phyloP scores from a whole-genome alignment of 306 rosid genomes.

The Sicyos baderoa region DNA sequence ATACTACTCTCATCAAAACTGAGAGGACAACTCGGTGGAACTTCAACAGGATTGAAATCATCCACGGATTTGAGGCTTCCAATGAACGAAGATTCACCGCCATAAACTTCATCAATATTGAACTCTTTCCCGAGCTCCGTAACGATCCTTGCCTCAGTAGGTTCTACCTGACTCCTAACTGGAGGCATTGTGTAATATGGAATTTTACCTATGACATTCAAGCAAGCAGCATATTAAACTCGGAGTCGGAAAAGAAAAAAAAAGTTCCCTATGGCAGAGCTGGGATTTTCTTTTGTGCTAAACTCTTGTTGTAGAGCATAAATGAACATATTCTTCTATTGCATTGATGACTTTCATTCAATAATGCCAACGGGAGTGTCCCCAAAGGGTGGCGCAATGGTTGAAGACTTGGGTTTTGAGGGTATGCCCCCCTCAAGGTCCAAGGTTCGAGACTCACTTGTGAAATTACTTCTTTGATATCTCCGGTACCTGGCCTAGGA shows the following conservation, averaged over 20 bases:
- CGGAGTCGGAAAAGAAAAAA: neutral
- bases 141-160: constrained; percentile 64
- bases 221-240: neutral
- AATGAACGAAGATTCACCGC: constrained; percentile 64
- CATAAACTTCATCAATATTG: constrained; percentile 69
- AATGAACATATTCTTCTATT: neutral
- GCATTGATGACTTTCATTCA: neutral
- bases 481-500: no score
- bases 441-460: no score
- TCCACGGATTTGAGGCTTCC: constrained; percentile 75
- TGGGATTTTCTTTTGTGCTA: neutral
- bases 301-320: neutral
- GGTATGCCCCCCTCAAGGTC: no score
- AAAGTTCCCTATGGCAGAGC: neutral
- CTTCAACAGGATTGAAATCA: constrained; percentile 76
- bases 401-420: no score
- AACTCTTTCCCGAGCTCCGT: constrained; percentile 62
- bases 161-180: constrained; percentile 54
- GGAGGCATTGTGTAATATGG: constrained; percentile 90
- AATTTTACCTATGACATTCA: constrained; percentile 63
- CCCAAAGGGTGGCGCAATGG: no score
- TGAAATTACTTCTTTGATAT: no score
- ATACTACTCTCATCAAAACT: constrained; percentile 40
- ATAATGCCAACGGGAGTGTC: neutral
- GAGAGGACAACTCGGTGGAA: constrained; percentile 60